Conservation (phyloP, 2,329 filamentous ascomycete genomes). For the Penicillium sp. region DNA sequence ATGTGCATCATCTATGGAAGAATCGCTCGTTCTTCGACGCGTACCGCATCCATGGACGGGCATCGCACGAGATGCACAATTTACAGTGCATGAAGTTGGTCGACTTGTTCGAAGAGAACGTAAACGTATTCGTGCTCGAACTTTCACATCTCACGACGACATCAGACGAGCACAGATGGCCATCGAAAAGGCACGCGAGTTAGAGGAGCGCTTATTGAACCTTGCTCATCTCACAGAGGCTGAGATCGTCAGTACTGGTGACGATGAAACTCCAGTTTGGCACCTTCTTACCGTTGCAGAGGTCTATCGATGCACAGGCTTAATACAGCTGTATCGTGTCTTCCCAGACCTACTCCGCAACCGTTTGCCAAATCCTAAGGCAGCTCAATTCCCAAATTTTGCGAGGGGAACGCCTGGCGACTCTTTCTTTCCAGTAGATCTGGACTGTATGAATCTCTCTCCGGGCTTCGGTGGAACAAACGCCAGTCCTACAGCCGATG, state of each 20-base stretch:
- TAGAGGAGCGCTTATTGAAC: conserved; percentile 51
- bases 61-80: conserved; percentile 39
- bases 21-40: conserved; percentile 33
- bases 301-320: conserved; percentile 53
- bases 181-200: conserved; percentile 35
- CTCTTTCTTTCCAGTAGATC: conserved; percentile 23
- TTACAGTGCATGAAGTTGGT: conserved; percentile 47
- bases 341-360: conserved; percentile 54
- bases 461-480: conserved; percentile 15
- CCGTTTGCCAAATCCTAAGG: conserved; percentile 33
- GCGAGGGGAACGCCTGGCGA: conserved; percentile 10
- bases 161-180: conserved; percentile 34
- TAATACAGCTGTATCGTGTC: conserved; percentile 56
- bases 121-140: conserved; percentile 33
- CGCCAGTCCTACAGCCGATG: not conserved
- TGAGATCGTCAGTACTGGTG: conserved; percentile 52
- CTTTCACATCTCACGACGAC: conserved; percentile 40
- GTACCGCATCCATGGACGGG: conserved; percentile 43
- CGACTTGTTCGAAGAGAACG: conserved; percentile 39
- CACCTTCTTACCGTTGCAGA: conserved; percentile 56
- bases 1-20: conserved; percentile 18
- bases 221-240: conserved; percentile 49
- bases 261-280: conserved; percentile 53
- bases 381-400: conserved; percentile 1
- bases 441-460: conserved; percentile 23